Evolutionary conservation across 345 rosid genomes (phyloP).

Genomic region (Brassica napus): Da-Ae NC_063436.1:3880001-3880500

Average conservation of each 20-base stretch:
- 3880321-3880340: background rate
- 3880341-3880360: slow-evolving; percentile 70
- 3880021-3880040: slow-evolving; percentile 79
- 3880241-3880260: background rate
- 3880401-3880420: slow-evolving; percentile 72
- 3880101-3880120: background rate
- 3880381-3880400: slow-evolving; percentile 58
- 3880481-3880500: slow-evolving; percentile 49
- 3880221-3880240: background rate
- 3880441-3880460: slow-evolving; percentile 90
- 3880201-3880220: slow-evolving; percentile 76
- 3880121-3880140: slow-evolving; percentile 36
- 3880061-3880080: background rate
- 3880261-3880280: background rate
- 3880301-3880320: background rate
- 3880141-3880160: slow-evolving; percentile 47
- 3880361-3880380: slow-evolving; percentile 56
- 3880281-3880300: too few species aligned
- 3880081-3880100: background rate
- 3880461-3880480: slow-evolving; percentile 58
- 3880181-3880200: slow-evolving; percentile 72
- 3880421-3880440: slow-evolving; percentile 70
- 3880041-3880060: slow-evolving; percentile 66
- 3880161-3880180: slow-evolving; percentile 52
- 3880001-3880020: slow-evolving; percentile 68